Percentiles rank a stretch among this genome's conserved stretches.
These are phyloP conservation scores for Hemileia vastatrix DNA, from an alignment of 1,284 basidiomycete species.

Conservation along the genomic window DNA sequence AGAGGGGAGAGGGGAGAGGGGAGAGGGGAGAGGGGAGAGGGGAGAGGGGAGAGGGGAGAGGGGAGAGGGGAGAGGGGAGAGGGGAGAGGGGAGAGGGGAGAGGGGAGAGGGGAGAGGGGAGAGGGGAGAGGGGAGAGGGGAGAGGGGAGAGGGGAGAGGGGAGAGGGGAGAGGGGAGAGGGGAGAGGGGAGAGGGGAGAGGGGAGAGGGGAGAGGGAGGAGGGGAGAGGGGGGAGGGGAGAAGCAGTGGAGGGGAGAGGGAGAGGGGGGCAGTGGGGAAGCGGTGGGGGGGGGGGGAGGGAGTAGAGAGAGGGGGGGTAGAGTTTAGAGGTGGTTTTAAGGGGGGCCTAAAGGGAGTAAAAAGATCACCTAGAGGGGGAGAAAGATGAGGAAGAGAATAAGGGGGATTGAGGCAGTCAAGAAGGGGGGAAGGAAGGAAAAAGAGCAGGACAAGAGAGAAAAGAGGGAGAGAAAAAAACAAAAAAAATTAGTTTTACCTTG, in stretches of 20 bases:
- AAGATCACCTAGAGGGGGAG: background rate
- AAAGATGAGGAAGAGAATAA: no score
- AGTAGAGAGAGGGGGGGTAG: no score
- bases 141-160: background rate
- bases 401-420: no score
- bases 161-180: background rate
- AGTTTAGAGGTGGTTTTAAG: background rate
- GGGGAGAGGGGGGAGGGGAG: background rate
- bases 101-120: background rate
- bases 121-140: background rate
- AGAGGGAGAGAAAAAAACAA: no score
- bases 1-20: background rate
- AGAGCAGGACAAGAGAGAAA: no score
- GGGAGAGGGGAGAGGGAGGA: background rate
- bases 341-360: background rate
- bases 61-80: background rate
- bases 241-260: background rate
- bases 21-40: background rate
- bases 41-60: background rate
- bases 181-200: background rate
- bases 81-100: background rate
- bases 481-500: no score
- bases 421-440: no score
- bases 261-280: background rate
- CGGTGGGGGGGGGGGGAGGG: background rate